Percentiles rank a stretch among this genome's conserved stretches.
Evolutionary conservation across 106 monocot species (phyloP).

Genomic region (Posidonia australis): DNA sequence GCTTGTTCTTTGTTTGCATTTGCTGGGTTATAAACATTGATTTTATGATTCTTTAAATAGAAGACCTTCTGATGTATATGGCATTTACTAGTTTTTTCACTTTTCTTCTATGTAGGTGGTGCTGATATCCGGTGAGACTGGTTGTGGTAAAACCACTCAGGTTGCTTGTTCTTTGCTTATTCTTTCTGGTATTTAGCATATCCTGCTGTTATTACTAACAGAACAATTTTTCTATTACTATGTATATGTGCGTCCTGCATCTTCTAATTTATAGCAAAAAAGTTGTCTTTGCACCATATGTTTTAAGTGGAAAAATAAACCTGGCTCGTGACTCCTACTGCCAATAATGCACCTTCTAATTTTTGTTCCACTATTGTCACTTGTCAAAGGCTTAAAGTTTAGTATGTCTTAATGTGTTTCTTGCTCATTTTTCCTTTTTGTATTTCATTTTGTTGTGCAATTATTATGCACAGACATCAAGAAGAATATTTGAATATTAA

Average conservation of each 20-base stretch:
- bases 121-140: slow-evolving; percentile 91
- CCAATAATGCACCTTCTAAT: too few relatives aligned
- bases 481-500: too few relatives aligned
- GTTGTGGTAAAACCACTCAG: slow-evolving; percentile 99
- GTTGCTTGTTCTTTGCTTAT: slow-evolving; percentile 45
- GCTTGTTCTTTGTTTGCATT: too few relatives aligned
- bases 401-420: background rate
- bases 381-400: background rate
- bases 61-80: background rate
- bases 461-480: too few relatives aligned
- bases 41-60: background rate
- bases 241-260: background rate
- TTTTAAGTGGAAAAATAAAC: too few relatives aligned
- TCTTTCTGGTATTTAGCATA: slow-evolving; percentile 25
- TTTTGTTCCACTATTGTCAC: too few relatives aligned
- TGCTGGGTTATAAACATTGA: background rate
- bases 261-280: background rate
- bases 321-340: too few relatives aligned
- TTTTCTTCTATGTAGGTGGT: slow-evolving; percentile 51
- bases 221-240: background rate
- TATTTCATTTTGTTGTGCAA: background rate
- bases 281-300: too few relatives aligned
- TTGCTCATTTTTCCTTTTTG: background rate
- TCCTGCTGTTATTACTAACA: background rate
- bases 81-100: slow-evolving; percentile 6